phyloP scores from a whole-genome alignment of 2,329 filamentous ascomycete species.

The Stachybotrys chartarum region DNA sequence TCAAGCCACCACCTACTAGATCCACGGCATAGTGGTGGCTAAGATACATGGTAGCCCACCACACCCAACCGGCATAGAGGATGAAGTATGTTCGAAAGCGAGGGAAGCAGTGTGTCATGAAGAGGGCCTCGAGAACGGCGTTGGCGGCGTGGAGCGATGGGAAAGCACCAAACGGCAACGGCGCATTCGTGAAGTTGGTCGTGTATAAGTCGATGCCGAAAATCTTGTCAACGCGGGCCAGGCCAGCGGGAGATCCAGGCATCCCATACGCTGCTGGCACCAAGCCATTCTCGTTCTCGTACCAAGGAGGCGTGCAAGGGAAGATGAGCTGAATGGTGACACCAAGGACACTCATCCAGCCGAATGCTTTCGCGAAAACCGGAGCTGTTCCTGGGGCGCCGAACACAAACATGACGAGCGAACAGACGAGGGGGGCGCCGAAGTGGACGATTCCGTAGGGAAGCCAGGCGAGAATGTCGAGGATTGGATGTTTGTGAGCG shows the following conservation, averaged over 20 bases:
- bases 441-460: slow-evolving; percentile 92
- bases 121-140: slow-evolving; percentile 81
- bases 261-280: slow-evolving; percentile 91
- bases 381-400: slow-evolving; percentile 78
- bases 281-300: slow-evolving; percentile 86
- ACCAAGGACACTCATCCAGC: slow-evolving; percentile 84
- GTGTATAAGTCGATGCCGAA: slow-evolving; percentile 91
- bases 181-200: slow-evolving; percentile 81
- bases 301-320: slow-evolving; percentile 94
- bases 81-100: slow-evolving; percentile 73
- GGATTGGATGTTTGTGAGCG: slow-evolving; percentile 73
- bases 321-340: slow-evolving; percentile 85
- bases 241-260: slow-evolving; percentile 78
- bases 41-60: slow-evolving; percentile 98
- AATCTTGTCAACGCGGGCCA: slow-evolving; percentile 83
- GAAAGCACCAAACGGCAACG: slow-evolving; percentile 91
- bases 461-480: slow-evolving; percentile 87
- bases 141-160: slow-evolving; percentile 87
- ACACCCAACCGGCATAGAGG: slow-evolving; percentile 84
- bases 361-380: slow-evolving; percentile 79
- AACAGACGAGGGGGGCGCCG: slow-evolving; percentile 73
- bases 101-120: slow-evolving; percentile 90
- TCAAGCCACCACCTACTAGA: slow-evolving; percentile 75
- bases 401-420: slow-evolving; percentile 77
- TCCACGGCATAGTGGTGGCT: slow-evolving; percentile 97